A percentile compares a stretch with the other conserved stretches of the same genome.
Conservation (phyloP, 495 filamentous ascomycete genomes). For the Aspergillus cristatus region DNA sequence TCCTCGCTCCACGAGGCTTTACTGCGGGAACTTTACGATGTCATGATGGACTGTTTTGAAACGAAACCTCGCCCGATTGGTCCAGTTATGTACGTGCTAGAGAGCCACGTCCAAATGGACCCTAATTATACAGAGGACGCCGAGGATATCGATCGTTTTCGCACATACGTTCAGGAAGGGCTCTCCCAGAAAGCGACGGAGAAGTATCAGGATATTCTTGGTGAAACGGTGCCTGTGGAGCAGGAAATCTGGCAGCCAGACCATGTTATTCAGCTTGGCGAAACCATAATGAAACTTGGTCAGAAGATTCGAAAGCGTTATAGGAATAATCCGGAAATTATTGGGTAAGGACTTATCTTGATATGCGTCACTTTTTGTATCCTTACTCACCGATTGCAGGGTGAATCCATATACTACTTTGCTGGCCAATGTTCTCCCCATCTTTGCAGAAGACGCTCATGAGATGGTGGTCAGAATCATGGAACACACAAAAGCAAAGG, state of each 20-base stretch:
- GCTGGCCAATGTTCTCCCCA: constrained; percentile 74
- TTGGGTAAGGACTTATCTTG: constrained; percentile 50
- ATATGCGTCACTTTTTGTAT: constrained; percentile 6
- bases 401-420: constrained; percentile 76
- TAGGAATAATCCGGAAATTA: constrained; percentile 74
- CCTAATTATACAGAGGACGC: constrained; percentile 59
- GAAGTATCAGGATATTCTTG: constrained; percentile 63
- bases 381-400: constrained; percentile 20
- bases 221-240: constrained; percentile 62
- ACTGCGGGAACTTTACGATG: constrained; percentile 77
- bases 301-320: constrained; percentile 89
- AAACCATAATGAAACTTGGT: constrained; percentile 70
- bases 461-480: constrained; percentile 76
- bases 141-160: constrained; percentile 60
- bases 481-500: constrained; percentile 53
- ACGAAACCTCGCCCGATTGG: constrained; percentile 71
- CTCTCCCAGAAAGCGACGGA: constrained; percentile 63
- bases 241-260: constrained; percentile 75
- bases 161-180: constrained; percentile 58
- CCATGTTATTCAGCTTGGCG: constrained; percentile 79
- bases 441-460: constrained; percentile 78
- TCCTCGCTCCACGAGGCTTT: constrained; percentile 70
- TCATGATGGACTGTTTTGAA: constrained; percentile 82
- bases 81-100: constrained; percentile 71
- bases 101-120: constrained; percentile 74